Conservation (phyloP, 202 grass and related monocot species). For the Alloteropsis angusta region DNA sequence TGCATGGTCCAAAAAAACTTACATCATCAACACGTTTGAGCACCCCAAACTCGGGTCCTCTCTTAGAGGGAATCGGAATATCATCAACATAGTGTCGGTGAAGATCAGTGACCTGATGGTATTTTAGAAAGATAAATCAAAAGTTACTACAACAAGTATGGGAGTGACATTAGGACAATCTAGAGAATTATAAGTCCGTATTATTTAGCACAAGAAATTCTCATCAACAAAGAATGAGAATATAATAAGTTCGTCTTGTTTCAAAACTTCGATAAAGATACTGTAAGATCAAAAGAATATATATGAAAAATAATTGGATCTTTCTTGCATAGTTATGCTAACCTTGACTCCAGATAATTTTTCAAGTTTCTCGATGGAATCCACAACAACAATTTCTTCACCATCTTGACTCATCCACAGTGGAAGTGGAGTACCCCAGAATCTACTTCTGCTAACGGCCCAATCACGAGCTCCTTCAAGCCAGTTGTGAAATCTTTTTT, state of each 20-base stretch:
- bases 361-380: slow-evolving; percentile 92
- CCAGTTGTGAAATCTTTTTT: slow-evolving; percentile 99
- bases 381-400: slow-evolving; percentile 81
- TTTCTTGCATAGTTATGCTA: slow-evolving; percentile 8
- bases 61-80: slow-evolving; percentile 88
- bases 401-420: slow-evolving; percentile 92
- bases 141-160: not conserved
- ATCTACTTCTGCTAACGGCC: slow-evolving; percentile 93
- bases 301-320: slow-evolving; percentile 20
- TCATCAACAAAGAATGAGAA: not conserved
- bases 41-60: slow-evolving; percentile 63
- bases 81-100: slow-evolving; percentile 95
- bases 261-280: slow-evolving; percentile 7
- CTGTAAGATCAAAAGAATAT: not conserved
- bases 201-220: slow-evolving; percentile 1
- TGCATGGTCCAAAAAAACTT: slow-evolving; percentile 32
- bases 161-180: not conserved
- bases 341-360: slow-evolving; percentile 92
- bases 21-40: slow-evolving; percentile 95
- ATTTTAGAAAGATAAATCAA: slow-evolving; percentile 17
- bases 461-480: slow-evolving; percentile 98
- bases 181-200: not conserved
- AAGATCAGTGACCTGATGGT: slow-evolving; percentile 81
- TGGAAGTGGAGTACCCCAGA: slow-evolving; percentile 98
- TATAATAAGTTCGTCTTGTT: not conserved